Percentiles rank a stretch among this genome's conserved stretches.
These are phyloP conservation scores for Pterocarpus macrocarpus DNA, from an alignment of 306 rosid species.

Conservation along the genomic window DNA sequence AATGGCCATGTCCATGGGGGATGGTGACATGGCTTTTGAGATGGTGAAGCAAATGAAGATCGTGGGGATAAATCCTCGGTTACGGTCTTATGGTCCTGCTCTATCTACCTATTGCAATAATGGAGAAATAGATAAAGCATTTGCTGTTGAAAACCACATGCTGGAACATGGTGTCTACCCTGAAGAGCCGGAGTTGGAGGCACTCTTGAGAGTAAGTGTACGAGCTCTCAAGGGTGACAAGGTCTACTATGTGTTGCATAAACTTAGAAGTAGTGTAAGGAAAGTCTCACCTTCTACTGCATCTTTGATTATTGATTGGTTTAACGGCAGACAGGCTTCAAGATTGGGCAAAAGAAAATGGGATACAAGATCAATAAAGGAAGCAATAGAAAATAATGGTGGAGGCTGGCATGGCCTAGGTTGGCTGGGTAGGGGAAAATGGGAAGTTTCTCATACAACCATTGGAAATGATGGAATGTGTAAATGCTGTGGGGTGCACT, in stretches of 20 bases:
- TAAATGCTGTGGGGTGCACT: conserved; percentile 72
- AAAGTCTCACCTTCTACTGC: conserved; percentile 70
- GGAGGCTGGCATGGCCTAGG: conserved; percentile 99
- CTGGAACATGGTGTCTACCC: conserved; percentile 82
- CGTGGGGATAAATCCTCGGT: conserved; percentile 78
- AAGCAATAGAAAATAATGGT: conserved; percentile 79
- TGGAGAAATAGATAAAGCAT: conserved; percentile 81
- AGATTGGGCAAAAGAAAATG: conserved; percentile 82
- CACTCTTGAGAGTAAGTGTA: conserved; percentile 73
- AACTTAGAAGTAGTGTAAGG: conserved; percentile 73
- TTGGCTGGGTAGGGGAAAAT: conserved; percentile 93
- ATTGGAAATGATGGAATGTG: conserved; percentile 85
- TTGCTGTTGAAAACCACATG: conserved; percentile 89
- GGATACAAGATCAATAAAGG: conserved; percentile 61
- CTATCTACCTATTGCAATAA: conserved; percentile 69
- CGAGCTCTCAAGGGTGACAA: conserved; percentile 65
- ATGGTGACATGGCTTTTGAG: conserved; percentile 91
- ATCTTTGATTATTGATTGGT: conserved; percentile 75
- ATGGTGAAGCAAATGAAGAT: conserved; percentile 88
- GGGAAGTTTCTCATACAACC: conserved; percentile 66
- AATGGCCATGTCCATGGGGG: conserved; percentile 92
- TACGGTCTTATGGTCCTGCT: conserved; percentile 92
- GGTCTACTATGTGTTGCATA: conserved; percentile 88
- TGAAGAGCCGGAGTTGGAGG: conserved; percentile 90
- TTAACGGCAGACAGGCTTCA: conserved; percentile 73